Evolutionary conservation across 2,329 filamentous ascomycete species (phyloP).

Genomic region (Paraphoma chrysanthemicola): DNA sequence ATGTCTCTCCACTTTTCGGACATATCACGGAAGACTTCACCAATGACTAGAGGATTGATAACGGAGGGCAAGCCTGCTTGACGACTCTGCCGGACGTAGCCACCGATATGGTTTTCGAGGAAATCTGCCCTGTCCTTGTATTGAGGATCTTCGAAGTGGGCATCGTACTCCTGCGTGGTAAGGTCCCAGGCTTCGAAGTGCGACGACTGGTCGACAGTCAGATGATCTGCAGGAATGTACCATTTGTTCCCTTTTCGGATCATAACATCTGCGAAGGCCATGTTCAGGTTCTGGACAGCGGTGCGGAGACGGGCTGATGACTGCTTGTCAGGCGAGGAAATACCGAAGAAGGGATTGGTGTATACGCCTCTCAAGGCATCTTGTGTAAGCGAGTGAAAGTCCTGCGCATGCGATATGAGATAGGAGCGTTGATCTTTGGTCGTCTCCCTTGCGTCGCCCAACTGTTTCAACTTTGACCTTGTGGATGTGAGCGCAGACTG

Average conservation of each 20-base stretch:
- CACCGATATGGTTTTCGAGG: constrained; percentile 21
- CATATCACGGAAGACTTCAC: constrained; percentile 30
- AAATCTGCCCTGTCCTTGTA: constrained; percentile 18
- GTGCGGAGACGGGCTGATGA: constrained; percentile 41
- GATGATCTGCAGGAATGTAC: constrained; percentile 15
- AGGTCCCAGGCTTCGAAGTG: neutral
- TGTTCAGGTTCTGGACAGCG: constrained; percentile 34
- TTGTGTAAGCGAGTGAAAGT: constrained; percentile 25
- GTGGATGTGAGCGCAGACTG: constrained; percentile 20
- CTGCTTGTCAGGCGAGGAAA: constrained; percentile 8
- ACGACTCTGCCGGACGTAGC: constrained; percentile 24
- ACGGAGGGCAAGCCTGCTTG: constrained; percentile 24
- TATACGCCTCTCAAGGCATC: constrained; percentile 32
- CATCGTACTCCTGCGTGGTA: constrained; percentile 15
- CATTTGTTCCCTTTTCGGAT: constrained; percentile 34
- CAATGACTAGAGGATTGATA: constrained; percentile 31
- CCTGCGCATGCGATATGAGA: constrained; percentile 25
- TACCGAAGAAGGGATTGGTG: constrained; percentile 28
- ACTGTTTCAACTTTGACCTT: constrained; percentile 15
- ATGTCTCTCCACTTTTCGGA: constrained; percentile 26
- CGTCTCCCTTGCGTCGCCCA: constrained; percentile 27
- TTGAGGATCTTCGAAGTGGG: constrained; percentile 11
- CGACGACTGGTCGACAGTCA: neutral
- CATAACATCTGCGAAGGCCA: constrained; percentile 33
- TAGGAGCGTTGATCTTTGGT: constrained; percentile 28